Evolutionary conservation across 1,284 basidiomycete genomes (phyloP).

Genomic region (Pseudozyma flocculosa): DNA sequence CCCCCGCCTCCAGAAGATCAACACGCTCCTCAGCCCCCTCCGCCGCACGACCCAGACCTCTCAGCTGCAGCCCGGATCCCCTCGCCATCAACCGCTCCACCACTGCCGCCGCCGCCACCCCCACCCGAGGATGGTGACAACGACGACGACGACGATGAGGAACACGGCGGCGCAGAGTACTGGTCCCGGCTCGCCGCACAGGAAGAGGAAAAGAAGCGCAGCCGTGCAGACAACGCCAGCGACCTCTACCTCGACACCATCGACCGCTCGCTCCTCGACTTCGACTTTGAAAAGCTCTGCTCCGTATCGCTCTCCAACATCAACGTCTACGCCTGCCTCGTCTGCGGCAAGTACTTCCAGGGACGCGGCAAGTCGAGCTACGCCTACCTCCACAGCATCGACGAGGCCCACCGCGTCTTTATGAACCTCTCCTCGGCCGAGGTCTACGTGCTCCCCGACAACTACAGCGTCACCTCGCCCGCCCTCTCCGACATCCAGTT

Average conservation of each 20-base stretch:
- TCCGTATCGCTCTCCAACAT: slow-evolving; percentile 93
- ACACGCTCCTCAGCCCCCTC: no score
- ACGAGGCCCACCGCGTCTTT: slow-evolving; percentile 97
- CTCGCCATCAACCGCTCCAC: no score
- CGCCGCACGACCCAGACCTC: no score
- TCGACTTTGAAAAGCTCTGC: slow-evolving; percentile 99
- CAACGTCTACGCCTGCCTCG: slow-evolving; percentile 95
- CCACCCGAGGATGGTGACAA: background rate
- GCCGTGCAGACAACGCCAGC: slow-evolving; percentile 62
- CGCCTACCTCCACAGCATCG: slow-evolving; percentile 94
- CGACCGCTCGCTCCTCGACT: slow-evolving; percentile 70
- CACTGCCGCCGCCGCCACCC: no score
- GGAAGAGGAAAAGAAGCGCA: slow-evolving; percentile 39
- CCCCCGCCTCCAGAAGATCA: no score
- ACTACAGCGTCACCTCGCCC: slow-evolving; percentile 90
- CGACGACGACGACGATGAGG: slow-evolving; percentile 18
- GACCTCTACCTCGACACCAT: slow-evolving; percentile 92
- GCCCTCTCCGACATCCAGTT: slow-evolving; percentile 91
- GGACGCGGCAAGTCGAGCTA: slow-evolving; percentile 88
- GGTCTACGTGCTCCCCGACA: slow-evolving; percentile 97
- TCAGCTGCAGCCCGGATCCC: no score
- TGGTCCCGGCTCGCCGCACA: slow-evolving; percentile 43
- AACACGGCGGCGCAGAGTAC: slow-evolving; percentile 39
- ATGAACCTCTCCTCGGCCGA: slow-evolving; percentile 90
- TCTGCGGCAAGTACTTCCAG: slow-evolving; percentile 98